Evolutionary conservation across 805 yeast species (phyloP).

Genomic region (Wickerhamiella sorbophila): DNA sequence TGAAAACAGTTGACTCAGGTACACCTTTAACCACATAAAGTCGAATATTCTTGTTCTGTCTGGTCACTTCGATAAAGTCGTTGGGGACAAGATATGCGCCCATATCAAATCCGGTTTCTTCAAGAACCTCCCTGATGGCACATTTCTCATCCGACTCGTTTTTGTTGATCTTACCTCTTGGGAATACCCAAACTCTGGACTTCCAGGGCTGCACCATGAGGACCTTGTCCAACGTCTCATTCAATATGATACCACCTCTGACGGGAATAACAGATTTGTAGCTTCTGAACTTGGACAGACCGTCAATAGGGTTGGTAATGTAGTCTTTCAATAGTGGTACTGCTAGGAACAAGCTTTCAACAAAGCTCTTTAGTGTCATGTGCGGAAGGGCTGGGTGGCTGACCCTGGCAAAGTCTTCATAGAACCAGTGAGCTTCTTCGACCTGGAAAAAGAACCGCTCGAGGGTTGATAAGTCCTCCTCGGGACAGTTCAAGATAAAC

Average conservation of each 20-base stretch:
- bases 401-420: slow-evolving; percentile 65
- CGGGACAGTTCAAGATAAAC: slow-evolving; percentile 82
- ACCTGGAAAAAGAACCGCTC: slow-evolving; percentile 81
- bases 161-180: slow-evolving; percentile 91
- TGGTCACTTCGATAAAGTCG: slow-evolving; percentile 67
- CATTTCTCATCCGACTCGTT: slow-evolving; percentile 80
- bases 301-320: slow-evolving; percentile 33
- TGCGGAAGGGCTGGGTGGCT: slow-evolving; percentile 63
- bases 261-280: slow-evolving; percentile 90
- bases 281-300: slow-evolving; percentile 60
- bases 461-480: slow-evolving; percentile 70
- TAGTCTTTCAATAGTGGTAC: slow-evolving; percentile 34
- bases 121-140: slow-evolving; percentile 81
- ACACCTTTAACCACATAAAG: slow-evolving; percentile 66
- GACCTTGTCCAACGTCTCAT: slow-evolving; percentile 50
- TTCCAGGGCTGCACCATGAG: slow-evolving; percentile 76
- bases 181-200: slow-evolving; percentile 79
- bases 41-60: slow-evolving; percentile 71
- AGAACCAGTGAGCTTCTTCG: slow-evolving; percentile 98
- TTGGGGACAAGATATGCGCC: slow-evolving; percentile 49
- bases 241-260: slow-evolving; percentile 84
- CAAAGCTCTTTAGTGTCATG: slow-evolving; percentile 63
- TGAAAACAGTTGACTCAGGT: slow-evolving; percentile 60
- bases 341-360: slow-evolving; percentile 63
- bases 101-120: slow-evolving; percentile 88